phyloP scores from a whole-genome alignment of 306 rosid species.

The Malus domestica region ASM211411v1 NC_041795.1:23127501-23128000 shows the following conservation, averaged over 20 bases:
- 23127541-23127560: neutral
- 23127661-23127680: neutral
- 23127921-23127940: slow-evolving; percentile 98
- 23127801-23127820: slow-evolving; percentile 95
- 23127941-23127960: slow-evolving; percentile 92
- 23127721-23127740: slow-evolving; percentile 8
- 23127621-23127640: too few species aligned
- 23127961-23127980: slow-evolving; percentile 94
- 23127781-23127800: slow-evolving; percentile 88
- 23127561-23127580: neutral
- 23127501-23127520: neutral
- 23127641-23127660: neutral
- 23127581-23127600: neutral
- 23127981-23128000: slow-evolving; percentile 92
- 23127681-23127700: neutral
- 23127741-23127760: slow-evolving; percentile 64
- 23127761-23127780: slow-evolving; percentile 98
- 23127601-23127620: neutral
- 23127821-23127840: slow-evolving; percentile 93
- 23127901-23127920: slow-evolving; percentile 81
- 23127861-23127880: slow-evolving; percentile 92
- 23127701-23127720: slow-evolving; percentile 35
- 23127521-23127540: neutral
- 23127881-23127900: slow-evolving; percentile 96
- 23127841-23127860: slow-evolving; percentile 51